A percentile compares a stretch with the other conserved stretches of the same genome.
Conservation (phyloP, 2,329 filamentous ascomycete genomes). For the Phyllosticta citribraziliensis region DNA sequence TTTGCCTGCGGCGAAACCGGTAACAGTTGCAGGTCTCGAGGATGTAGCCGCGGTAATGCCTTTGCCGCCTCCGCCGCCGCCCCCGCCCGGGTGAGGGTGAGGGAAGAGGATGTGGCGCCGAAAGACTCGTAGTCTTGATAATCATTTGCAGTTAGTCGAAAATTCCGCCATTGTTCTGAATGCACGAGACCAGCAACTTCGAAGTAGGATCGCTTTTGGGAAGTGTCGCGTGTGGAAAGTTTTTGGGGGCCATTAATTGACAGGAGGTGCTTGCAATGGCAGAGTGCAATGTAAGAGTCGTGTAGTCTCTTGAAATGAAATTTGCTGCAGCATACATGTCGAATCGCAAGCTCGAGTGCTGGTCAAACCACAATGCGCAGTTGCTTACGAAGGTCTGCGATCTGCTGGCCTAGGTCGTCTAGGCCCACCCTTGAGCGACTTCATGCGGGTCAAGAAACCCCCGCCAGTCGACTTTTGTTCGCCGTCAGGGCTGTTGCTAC, state of each 20-base stretch:
- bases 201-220: neutral
- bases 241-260: neutral
- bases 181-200: neutral
- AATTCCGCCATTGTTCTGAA: neutral
- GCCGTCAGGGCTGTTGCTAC: constrained; percentile 1
- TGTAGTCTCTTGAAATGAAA: neutral
- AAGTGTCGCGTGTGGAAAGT: neutral
- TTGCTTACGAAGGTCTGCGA: constrained; percentile 13
- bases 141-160: neutral
- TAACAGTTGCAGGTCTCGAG: neutral
- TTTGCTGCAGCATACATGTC: neutral
- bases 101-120: neutral
- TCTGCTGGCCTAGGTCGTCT: constrained; percentile 22
- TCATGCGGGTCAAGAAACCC: constrained; percentile 12
- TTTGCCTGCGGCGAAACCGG: neutral
- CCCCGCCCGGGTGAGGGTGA: neutral
- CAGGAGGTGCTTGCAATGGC: neutral
- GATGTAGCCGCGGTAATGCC: neutral
- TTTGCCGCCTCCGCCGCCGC: neutral
- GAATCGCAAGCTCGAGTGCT: neutral
- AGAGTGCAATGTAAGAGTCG: neutral
- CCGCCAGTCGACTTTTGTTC: neutral
- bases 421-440: constrained; percentile 29
- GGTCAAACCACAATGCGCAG: neutral
- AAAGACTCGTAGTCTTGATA: neutral